These are phyloP conservation scores for Lepidium sativum DNA, from an alignment of 345 rosid genomes.

Conservation along the genomic window DNA sequence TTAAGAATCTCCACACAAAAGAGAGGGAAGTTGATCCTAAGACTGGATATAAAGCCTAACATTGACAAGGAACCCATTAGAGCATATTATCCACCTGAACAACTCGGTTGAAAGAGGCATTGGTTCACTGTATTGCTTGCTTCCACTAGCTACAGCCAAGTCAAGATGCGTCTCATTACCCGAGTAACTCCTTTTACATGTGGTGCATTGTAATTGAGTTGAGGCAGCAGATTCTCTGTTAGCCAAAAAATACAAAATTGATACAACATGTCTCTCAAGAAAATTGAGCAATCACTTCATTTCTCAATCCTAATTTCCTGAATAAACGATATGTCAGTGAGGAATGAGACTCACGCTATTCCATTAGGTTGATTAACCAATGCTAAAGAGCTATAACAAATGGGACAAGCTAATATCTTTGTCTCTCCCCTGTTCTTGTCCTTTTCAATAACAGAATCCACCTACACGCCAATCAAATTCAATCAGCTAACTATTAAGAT, in stretches of 20 bases:
- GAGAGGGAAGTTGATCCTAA: not conserved
- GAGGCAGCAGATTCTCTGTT: constrained; percentile 37
- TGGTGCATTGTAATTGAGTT: constrained; percentile 44
- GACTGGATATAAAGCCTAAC: not conserved
- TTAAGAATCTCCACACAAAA: not conserved
- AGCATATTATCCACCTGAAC: constrained; percentile 17
- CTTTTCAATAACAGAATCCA: constrained; percentile 37
- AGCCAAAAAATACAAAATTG: not conserved
- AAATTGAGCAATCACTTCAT: not conserved
- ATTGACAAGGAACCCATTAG: not conserved
- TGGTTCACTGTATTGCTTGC: constrained; percentile 39
- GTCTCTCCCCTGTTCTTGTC: constrained; percentile 8
- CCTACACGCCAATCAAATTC: not conserved
- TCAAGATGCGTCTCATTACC: constrained; percentile 66
- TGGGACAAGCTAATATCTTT: constrained; percentile 65
- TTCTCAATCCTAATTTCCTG: not conserved
- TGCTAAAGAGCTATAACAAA: constrained; percentile 51
- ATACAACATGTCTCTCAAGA: not conserved
- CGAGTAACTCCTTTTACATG: constrained; percentile 61
- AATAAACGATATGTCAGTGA: not conserved
- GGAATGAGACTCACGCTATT: constrained; percentile 38
- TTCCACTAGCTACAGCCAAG: constrained; percentile 49
- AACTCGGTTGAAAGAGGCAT: constrained; percentile 50
- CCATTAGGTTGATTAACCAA: constrained; percentile 25
- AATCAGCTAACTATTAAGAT: not conserved